Base-by-base conservation (phyloP, 169 alveolate species). In the Cryptosporidium sp. region DNA sequence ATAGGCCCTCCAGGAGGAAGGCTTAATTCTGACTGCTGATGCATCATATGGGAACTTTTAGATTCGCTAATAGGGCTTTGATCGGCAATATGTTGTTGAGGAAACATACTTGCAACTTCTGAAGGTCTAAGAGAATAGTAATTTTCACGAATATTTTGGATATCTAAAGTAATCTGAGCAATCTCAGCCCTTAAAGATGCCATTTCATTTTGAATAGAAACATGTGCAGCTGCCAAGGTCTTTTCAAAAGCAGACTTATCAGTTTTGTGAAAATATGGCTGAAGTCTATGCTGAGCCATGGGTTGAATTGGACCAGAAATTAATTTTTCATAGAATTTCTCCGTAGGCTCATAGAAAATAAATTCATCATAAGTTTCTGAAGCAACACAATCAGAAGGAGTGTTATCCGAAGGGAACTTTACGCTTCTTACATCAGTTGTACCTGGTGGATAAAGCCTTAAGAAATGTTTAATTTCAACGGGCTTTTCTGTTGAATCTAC, bases 401-500 rank as follows among this genome's bases (percentile, higher is more conserved):
- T 26, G 12, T 26, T 60, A 29, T 80, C 89, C 16, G 80, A 45
- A 12, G 89, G 89, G 23, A 80, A 80, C 35, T 80, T 80, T 14
- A 80, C 75, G 42, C 65, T 80, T 26, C 89, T 61, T n/a, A 80
- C 89, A 42, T 80, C 89, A 1, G 89, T 80, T 35, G 89, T 80
- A n/a, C 89, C 89, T 29, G 89, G 89, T 4, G 89, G 95, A 65
- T 93, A 93, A 18, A 94, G 68, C 85, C 94, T 85, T 35, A 96
- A 93, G 29, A 87, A 67, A 85, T 96, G 98, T 42, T 70, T 44
- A 26, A 95, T 87, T 62, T 94, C 96, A 2, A 95, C 94, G 21
- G 97, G 97, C 44, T 95, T 94, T 65, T 94, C 95, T 8, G 93
- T 65, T 53, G 94, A 94, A 85, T 96, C 98, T 3, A 91, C 91